Base-by-base conservation (phyloP, 1,284 basidiomycete genomes). In the Gymnopus androsaceus region DNA sequence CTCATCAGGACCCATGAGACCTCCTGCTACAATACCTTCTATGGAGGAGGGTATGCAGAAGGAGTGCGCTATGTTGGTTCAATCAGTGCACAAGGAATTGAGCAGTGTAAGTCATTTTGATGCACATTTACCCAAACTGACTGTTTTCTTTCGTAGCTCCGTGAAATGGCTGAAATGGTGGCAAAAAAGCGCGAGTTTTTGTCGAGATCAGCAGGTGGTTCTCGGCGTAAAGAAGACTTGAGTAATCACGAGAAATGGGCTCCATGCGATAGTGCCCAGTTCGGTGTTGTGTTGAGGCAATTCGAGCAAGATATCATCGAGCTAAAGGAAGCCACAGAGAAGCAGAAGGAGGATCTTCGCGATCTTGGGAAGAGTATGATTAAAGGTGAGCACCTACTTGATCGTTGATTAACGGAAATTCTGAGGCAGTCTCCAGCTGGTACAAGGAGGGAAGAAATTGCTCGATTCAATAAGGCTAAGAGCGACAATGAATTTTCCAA, bases 401-500 rank as follows among this genome's bases (percentile, higher is more conserved):
- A 54, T 34, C 2, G 11, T 23, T 57, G 19, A 27, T 6, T 15
- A 9, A 14, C 41, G 17, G 9, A 27, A 23, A 47, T 42, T 28
- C 28, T 38, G 19, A 41, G 14, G 19, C 21, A 34, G 19, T 47
- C 40, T 53, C 37, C 61, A 93, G 92, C 84, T 34, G 82, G 79
- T 47, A 90, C 87, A 42, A 81, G 86, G 59, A 81, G 82, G 49
- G n/a, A 73, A 52, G 57, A 67, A 59, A 49, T 65, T 61, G 25
- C 65, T 65, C 15, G 70, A 48, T 60, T 76, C 72, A 55, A 66
- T 62, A 40, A 76, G 61, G 6, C 73, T 70, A 28, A 72, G 49
- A 44, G 78, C 40, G 92, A 95, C 65, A 80, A 83, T 1, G 88
- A 89, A 41, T 92, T 93, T 68, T 83, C 88, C 12, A 90, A 85